Conservation (phyloP, 2,329 filamentous ascomycete genomes). For the Emergomyces orientalis region DNA sequence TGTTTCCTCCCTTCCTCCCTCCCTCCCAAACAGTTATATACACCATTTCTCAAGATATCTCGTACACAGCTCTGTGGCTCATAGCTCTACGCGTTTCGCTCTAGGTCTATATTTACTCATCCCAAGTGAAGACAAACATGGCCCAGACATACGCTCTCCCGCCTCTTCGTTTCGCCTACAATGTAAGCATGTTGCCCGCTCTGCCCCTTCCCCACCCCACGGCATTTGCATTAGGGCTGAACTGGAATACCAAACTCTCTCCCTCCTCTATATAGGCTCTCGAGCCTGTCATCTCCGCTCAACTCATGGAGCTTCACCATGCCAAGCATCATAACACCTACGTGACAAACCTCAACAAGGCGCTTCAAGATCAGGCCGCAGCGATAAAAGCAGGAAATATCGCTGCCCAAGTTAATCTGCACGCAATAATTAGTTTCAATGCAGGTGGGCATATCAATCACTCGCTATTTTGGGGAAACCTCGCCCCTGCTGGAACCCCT, state of each 20-base stretch:
- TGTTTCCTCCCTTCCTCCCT: background rate
- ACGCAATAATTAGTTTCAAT: constrained; percentile 71
- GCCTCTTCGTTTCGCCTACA: constrained; percentile 57
- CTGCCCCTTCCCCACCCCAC: background rate
- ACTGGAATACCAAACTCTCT: constrained; percentile 58
- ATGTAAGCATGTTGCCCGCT: constrained; percentile 42
- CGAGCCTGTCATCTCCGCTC: constrained; percentile 66
- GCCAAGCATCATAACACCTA: constrained; percentile 90
- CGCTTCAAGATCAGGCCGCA: constrained; percentile 54
- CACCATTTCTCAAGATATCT: background rate
- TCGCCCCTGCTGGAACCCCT: constrained; percentile 51
- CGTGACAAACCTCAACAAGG: constrained; percentile 77
- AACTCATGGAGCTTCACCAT: constrained; percentile 95
- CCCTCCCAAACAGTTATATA: background rate
- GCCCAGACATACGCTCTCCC: constrained; percentile 50
- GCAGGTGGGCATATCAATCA: constrained; percentile 92
- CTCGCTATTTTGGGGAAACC: constrained; percentile 82
- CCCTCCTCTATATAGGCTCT: constrained; percentile 56
- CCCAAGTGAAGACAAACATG: background rate
- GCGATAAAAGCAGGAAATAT: constrained; percentile 52
- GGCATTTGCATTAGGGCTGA: background rate
- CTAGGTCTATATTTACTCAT: background rate
- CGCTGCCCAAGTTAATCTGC: constrained; percentile 56
- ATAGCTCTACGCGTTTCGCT: background rate
- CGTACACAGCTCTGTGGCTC: background rate